Base-by-base conservation (phyloP, 805 yeast genomes). In the Suhomyces prunicola region DNA sequence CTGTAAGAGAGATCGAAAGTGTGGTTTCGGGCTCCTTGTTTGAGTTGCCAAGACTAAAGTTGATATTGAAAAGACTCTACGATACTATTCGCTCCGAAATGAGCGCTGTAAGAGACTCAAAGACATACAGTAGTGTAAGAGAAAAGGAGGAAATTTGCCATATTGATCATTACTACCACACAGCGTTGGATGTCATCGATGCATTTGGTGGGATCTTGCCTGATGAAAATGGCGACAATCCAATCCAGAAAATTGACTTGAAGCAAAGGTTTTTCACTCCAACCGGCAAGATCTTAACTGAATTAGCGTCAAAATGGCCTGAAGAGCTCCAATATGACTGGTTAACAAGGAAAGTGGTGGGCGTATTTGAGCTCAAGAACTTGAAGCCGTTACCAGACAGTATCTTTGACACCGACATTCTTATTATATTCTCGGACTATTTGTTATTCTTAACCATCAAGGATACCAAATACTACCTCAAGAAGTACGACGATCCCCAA, bases 261-360 rank as follows among this genome's bases (percentile, higher is more conserved):
- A 40, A 79, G 54, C 76, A 84, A 19, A 60, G 97, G 57, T 84
- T 90, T 0, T 88, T 91, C 66, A 92, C 97, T 0, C 97, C 97
- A 2, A 86, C 96, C 0, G 97, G 97, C 0, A 91, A 90, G 66
- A 78, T 93, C 3, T 71, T 93, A 48, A 86, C 96, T 0, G 97
- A 91, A 60, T 68, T 91, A 17, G 96, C 97, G 3, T 77, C 82
- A 13, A 84, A 83, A 10, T 92, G 97, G 97, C 98, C 98, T 0
- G 71, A 82, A 0, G 92, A 87, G 57, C 73, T 93, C 23, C 96
- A 89, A 57, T 86, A 85, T 63, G 96, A 96, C 19, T 92, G 97
- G 97, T 66, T 90, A 27, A 81, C 86, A 36, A 77, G 98, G 56
- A 79, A 96, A 54, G 94, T 93, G 3, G 91, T 93, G 9, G 87